These are phyloP conservation scores for Lepidium africanum DNA, from an alignment of 345 rosid species.

Conservation along the genomic window DNA sequence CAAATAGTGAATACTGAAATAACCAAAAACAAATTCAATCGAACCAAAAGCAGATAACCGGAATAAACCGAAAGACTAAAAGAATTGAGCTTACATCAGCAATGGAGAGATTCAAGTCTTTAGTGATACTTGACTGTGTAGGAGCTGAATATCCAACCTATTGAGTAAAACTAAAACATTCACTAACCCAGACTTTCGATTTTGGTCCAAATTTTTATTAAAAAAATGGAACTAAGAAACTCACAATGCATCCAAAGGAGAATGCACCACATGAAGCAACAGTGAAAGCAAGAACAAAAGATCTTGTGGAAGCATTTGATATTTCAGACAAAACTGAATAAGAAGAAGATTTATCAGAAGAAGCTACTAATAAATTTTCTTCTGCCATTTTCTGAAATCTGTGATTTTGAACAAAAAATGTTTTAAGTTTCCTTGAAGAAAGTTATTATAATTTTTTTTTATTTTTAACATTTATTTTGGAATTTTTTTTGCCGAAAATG, in stretches of 20 bases:
- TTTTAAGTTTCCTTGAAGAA: too few species aligned
- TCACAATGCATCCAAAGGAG: slow-evolving; percentile 21
- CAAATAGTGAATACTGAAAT: slow-evolving; percentile 42
- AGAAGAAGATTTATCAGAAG: background rate
- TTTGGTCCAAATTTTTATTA: too few species aligned
- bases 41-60: background rate
- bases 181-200: too few species aligned
- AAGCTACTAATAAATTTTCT: background rate
- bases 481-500: too few species aligned
- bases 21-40: background rate
- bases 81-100: slow-evolving; percentile 23
- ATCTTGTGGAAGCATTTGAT: slow-evolving; percentile 13
- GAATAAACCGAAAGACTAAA: background rate
- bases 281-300: slow-evolving; percentile 26
- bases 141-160: slow-evolving; percentile 29
- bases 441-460: too few species aligned
- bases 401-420: too few species aligned
- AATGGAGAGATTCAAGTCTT: slow-evolving; percentile 24
- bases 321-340: slow-evolving; percentile 14
- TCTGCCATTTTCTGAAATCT: slow-evolving; percentile 1
- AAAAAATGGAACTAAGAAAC: too few species aligned
- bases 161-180: background rate
- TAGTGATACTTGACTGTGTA: slow-evolving; percentile 26
- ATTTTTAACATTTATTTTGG: too few species aligned
- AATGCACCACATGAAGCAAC: slow-evolving; percentile 22